Percentiles rank a stretch among this genome's conserved stretches.
Conservation (phyloP, 495 filamentous ascomycete genomes). For the Aspergillus conjunctus region DNA sequence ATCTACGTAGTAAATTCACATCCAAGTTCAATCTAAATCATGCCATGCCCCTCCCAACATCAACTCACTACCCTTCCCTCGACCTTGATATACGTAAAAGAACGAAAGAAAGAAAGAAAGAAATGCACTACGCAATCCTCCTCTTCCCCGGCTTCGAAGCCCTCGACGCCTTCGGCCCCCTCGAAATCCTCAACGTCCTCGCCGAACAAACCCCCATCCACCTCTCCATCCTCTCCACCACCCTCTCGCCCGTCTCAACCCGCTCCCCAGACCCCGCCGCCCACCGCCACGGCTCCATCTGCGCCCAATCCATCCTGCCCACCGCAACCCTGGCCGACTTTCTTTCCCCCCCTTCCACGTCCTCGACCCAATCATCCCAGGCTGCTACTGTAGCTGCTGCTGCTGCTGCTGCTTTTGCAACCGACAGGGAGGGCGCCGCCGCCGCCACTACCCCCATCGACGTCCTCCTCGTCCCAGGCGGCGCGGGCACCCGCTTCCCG, state of each 20-base stretch:
- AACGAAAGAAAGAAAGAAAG: background rate
- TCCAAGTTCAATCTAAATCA: no score
- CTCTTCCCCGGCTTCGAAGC: slow-evolving; percentile 42
- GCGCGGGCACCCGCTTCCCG: slow-evolving; percentile 50
- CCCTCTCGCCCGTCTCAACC: slow-evolving; percentile 55
- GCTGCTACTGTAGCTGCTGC: no score
- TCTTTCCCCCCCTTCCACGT: slow-evolving; percentile 19
- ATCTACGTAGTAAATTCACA: no score
- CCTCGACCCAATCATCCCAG: no score
- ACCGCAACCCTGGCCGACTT: slow-evolving; percentile 57
- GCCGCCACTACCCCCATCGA: slow-evolving; percentile 35
- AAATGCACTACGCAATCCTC: slow-evolving; percentile 28
- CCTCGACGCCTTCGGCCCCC: slow-evolving; percentile 59
- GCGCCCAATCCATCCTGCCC: slow-evolving; percentile 51
- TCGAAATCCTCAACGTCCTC: slow-evolving; percentile 63
- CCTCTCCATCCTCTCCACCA: slow-evolving; percentile 54
- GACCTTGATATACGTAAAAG: no score
- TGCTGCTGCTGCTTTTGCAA: slow-evolving; percentile 28
- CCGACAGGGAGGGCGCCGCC: slow-evolving; percentile 27
- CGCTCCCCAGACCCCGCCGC: slow-evolving; percentile 13
- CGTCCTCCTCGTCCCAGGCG: slow-evolving; percentile 68
- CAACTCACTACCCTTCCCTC: no score
- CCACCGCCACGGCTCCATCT: slow-evolving; percentile 24
- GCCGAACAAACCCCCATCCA: slow-evolving; percentile 40
- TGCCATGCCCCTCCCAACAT: no score